A percentile compares a stretch with the other conserved stretches of the same genome.
Conservation (phyloP, 2,329 filamentous ascomycete genomes). For the Botrytis tulipae region DNA sequence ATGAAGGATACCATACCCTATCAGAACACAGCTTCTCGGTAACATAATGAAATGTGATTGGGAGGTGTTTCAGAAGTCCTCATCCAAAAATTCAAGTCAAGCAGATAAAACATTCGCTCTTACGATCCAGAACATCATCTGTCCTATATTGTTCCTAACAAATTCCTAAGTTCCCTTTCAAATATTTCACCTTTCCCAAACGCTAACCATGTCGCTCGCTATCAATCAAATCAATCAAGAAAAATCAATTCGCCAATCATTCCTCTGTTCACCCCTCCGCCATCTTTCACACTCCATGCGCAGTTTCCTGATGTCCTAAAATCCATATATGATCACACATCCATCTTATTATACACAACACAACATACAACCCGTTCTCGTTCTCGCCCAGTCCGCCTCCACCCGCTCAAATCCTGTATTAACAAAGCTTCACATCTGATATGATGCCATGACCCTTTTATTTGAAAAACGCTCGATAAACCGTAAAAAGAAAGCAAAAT, state of each 20-base stretch:
- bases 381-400: too few relatives aligned
- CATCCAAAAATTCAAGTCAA: not conserved
- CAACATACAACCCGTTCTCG: not conserved
- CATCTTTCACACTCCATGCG: not conserved
- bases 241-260: not conserved
- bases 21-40: too few relatives aligned
- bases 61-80: not conserved
- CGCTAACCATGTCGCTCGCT: not conserved
- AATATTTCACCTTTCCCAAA: not conserved
- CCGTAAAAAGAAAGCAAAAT: not conserved
- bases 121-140: constrained; percentile 8
- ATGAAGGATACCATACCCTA: not conserved
- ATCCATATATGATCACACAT: not conserved
- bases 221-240: not conserved
- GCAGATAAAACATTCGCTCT: not conserved
- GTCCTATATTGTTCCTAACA: not conserved
- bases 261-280: not conserved
- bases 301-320: not conserved
- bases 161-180: not conserved
- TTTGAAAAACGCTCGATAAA: constrained; percentile 1
- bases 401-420: not conserved
- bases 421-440: not conserved
- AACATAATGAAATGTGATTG: not conserved
- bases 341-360: constrained; percentile 14
- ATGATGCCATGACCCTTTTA: not conserved